Base-by-base conservation (phyloP, 352 stramenopile genomes). In the Phytopythium mirpurense region DNA sequence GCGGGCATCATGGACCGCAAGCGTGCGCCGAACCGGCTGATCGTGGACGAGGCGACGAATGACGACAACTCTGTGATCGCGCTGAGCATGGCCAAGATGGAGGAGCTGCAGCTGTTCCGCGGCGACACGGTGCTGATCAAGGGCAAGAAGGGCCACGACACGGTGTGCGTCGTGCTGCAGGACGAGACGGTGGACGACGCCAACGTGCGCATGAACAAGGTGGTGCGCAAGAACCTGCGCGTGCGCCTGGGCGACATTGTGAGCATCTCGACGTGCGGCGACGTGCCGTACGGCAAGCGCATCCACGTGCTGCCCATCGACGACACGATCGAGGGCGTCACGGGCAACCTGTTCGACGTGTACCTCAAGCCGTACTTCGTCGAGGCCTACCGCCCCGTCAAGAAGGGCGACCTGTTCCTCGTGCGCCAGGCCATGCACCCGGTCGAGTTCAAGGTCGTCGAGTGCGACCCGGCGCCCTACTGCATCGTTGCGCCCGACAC, bases 311-410 rank as follows among this genome's bases (percentile, higher is more conserved):
- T 99, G 6, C 97, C 97, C 8, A 83, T 99, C 41, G 97, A 99
- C 60, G 97, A 99, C 74, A 99, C 97, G 19, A 99, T 99, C 54
- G 97, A 99, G 70, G 97, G 97, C 51, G 96, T 99, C n/a, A 98
- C 95, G 19, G 97, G 97, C 50, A 99, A 99, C 83, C 67, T 99
- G 7, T 99, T 99, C 62, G 97, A 99, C 67, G 97, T 99, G 36
- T 99, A 99, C 77, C 80, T 99, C 49, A 99, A 99, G 79, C 97
- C 97, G 15, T 99, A 99, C 84, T 99, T 99, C 65, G 78, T 99
- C 38, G 97, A 99, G 69, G 96, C 97, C 16, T 99, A 99, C 76
- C 95, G 97, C 47, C 97, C 97, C 7, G 90, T 99, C 26, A 98
- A 98, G 75, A 99, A 99, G 75, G 97, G 97, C 8, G 97, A 99